These are phyloP conservation scores for Thielaviopsis ethacetica DNA, from an alignment of 2,329 filamentous ascomycete species.

Conservation along the genomic window DNA sequence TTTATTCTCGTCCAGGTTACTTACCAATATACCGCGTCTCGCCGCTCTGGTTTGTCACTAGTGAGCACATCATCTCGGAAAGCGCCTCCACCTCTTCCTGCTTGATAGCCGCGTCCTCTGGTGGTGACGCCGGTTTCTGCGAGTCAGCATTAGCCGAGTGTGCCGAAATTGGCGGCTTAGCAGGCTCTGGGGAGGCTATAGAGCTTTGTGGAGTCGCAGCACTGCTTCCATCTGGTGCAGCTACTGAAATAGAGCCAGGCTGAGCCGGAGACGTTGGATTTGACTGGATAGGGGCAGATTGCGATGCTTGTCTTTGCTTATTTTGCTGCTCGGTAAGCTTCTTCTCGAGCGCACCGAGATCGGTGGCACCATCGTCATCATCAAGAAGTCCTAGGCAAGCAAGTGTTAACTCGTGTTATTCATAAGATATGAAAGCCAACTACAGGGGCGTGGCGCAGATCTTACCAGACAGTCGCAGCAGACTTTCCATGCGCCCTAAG, in stretches of 20 bases:
- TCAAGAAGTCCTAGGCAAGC: conserved; percentile 47
- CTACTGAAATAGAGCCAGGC: conserved; percentile 20
- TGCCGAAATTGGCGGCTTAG: conserved; percentile 14
- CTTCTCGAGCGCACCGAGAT: conserved; percentile 77
- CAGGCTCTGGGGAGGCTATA: conserved; percentile 35
- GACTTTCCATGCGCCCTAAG: conserved; percentile 84
- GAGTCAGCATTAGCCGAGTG: conserved; percentile 17
- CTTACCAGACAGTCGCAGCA: conserved; percentile 64
- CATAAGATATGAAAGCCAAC: too few relatives aligned
- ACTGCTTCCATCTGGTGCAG: conserved; percentile 22
- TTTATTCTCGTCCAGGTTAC: conserved; percentile 13
- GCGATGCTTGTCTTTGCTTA: conserved; percentile 18
- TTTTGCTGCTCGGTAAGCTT: conserved; percentile 41
- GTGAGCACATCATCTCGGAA: conserved; percentile 97
- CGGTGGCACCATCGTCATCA: conserved; percentile 70
- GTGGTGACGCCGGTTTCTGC: conserved; percentile 16
- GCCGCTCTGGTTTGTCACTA: conserved; percentile 86
- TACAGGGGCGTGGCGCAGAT: neutral
- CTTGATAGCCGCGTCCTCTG: conserved; percentile 23
- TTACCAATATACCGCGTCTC: conserved; percentile 91
- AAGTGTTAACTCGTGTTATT: neutral
- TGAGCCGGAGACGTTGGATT: conserved; percentile 36
- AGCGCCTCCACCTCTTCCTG: conserved; percentile 68
- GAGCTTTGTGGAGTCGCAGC: conserved; percentile 35
- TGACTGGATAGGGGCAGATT: conserved; percentile 31